Evolutionary conservation across 495 filamentous ascomycete genomes (phyloP).

Genomic region (Sabuloglossum arenarium): DNA sequence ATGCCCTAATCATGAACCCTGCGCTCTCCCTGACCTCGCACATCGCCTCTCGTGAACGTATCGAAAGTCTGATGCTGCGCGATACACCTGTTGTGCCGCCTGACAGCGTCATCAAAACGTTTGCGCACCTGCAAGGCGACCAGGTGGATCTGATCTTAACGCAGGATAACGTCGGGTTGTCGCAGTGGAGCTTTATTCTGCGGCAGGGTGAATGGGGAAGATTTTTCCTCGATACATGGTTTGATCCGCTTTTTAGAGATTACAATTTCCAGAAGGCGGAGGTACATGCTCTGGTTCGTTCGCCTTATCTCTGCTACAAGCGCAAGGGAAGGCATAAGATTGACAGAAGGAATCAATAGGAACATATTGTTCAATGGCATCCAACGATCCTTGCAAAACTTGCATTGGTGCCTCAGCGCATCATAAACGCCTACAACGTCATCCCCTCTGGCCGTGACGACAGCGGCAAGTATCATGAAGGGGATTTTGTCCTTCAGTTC

Average conservation of each 20-base stretch:
- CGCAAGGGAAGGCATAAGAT: background rate
- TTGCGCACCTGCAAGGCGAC: conserved; percentile 51
- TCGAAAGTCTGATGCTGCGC: conserved; percentile 67
- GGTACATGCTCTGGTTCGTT: conserved; percentile 65
- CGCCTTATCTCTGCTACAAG: background rate
- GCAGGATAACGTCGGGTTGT: conserved; percentile 68
- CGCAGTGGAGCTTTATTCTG: conserved; percentile 56
- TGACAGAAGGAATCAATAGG: conserved; percentile 17
- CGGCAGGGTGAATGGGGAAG: conserved; percentile 72
- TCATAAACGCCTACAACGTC: conserved; percentile 54
- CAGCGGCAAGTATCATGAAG: conserved; percentile 48
- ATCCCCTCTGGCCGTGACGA: conserved; percentile 22
- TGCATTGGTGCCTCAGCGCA: conserved; percentile 63
- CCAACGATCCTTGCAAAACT: conserved; percentile 86
- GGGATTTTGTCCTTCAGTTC: conserved; percentile 67
- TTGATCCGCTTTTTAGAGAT: conserved; percentile 73
- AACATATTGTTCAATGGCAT: conserved; percentile 93
- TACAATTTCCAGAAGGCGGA: conserved; percentile 96
- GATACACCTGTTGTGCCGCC: conserved; percentile 80
- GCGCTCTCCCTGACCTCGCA: conserved; percentile 43
- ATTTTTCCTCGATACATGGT: conserved; percentile 92
- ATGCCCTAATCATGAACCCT: conserved; percentile 83
- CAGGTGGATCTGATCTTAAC: conserved; percentile 68
- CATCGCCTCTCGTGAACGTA: conserved; percentile 38
- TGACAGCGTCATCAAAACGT: conserved; percentile 92